Evolutionary conservation across 1,139 yeast species (phyloP).

Genomic region (Pichia sp.): DNA sequence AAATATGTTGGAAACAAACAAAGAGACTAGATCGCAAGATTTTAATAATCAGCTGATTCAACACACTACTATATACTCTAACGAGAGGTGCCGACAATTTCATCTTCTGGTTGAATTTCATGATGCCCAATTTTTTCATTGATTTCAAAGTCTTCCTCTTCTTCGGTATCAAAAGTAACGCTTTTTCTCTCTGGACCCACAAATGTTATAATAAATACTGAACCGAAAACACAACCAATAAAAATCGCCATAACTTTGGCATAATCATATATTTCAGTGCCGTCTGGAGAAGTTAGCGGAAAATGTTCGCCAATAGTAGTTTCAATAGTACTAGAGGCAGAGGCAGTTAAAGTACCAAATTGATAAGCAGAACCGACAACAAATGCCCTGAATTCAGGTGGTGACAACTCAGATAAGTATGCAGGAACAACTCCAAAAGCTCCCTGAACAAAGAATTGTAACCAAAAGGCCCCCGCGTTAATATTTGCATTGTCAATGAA

Average conservation of each 20-base stretch:
- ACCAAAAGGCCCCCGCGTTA: constrained; percentile 70
- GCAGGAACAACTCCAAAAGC: constrained; percentile 88
- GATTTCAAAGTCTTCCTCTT: no score
- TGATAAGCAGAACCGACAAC: constrained; percentile 74
- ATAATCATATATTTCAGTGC: constrained; percentile 36
- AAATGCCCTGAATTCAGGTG: constrained; percentile 66
- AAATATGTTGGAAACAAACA: no score
- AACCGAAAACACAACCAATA: constrained; percentile 69
- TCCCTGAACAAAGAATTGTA: constrained; percentile 80
- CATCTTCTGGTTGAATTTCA: neutral
- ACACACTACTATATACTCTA: neutral
- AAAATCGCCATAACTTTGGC: constrained; percentile 75
- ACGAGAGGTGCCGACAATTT: neutral
- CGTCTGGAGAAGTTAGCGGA: constrained; percentile 37
- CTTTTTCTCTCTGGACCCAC: constrained; percentile 18
- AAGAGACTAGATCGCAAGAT: no score
- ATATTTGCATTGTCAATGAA: constrained; percentile 45
- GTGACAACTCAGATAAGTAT: constrained; percentile 66
- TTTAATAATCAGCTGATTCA: no score
- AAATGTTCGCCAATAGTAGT: constrained; percentile 62
- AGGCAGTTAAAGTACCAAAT: constrained; percentile 74
- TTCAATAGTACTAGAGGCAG: constrained; percentile 80
- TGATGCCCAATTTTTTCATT: neutral
- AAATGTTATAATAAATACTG: constrained; percentile 46
- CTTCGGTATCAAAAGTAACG: neutral